These are phyloP conservation scores for Plasmodium blacklocki DNA, from an alignment of 169 alveolate genomes.

Conservation along the genomic window DNA sequence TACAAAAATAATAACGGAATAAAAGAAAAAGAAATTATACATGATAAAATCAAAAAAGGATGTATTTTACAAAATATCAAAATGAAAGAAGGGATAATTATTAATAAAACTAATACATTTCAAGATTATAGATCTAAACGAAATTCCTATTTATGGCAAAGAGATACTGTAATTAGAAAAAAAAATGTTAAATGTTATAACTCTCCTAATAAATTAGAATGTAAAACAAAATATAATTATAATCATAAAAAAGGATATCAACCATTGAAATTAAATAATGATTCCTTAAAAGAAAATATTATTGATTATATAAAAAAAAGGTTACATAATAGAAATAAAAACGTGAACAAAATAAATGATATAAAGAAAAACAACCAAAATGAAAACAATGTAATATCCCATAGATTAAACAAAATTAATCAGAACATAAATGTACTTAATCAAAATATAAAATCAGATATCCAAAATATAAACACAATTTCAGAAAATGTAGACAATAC, in stretches of 20 bases:
- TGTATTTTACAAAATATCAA: neutral
- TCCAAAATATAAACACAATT: neutral
- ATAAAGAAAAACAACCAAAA: neutral
- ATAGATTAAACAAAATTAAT: neutral
- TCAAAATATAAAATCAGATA: neutral
- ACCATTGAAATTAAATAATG: neutral
- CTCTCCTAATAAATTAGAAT: neutral
- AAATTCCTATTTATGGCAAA: conserved; percentile 55
- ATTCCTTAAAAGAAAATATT: conserved; percentile 43
- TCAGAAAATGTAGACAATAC: neutral
- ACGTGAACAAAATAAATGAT: neutral
- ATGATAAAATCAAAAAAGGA: neutral
- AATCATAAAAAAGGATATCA: conserved; percentile 1
- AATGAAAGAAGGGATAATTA: neutral
- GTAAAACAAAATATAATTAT: neutral
- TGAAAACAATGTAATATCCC: neutral
- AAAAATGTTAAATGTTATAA: conserved; percentile 3
- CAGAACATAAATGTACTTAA: neutral
- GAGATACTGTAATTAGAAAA: conserved; percentile 27
- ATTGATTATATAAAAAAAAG: conserved; percentile 31
- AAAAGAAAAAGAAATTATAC: neutral
- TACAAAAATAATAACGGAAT: neutral
- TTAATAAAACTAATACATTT: neutral
- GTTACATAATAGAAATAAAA: conserved; percentile 9
- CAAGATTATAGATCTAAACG: conserved; percentile 3